Percentiles rank a stretch among this genome's conserved stretches.
These are phyloP conservation scores for Narthecium ossifragum DNA, from an alignment of 106 monocot species.

Conservation along the genomic window DNA sequence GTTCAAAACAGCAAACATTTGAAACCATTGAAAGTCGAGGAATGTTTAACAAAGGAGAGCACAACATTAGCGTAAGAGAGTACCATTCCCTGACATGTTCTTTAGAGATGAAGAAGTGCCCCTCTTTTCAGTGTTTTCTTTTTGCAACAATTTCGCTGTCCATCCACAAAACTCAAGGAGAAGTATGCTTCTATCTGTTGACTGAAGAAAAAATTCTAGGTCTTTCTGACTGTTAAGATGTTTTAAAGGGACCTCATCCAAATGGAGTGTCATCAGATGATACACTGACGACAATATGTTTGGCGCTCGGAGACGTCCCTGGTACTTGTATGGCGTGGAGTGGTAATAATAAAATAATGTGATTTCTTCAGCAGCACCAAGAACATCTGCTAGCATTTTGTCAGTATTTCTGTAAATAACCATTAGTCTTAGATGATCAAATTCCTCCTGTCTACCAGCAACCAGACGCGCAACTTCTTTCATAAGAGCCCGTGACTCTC, in stretches of 20 bases:
- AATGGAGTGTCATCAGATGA: constrained; percentile 43
- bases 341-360: constrained; percentile 64
- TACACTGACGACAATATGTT: constrained; percentile 63
- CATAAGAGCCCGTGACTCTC: constrained; percentile 81
- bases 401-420: constrained; percentile 78
- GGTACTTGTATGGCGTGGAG: constrained; percentile 54
- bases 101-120: constrained; percentile 8
- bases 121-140: constrained; percentile 20
- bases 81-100: constrained; percentile 36
- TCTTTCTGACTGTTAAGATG: constrained; percentile 46
- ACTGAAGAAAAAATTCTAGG: constrained; percentile 48
- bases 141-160: constrained; percentile 50
- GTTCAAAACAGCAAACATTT: not conserved
- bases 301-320: constrained; percentile 52
- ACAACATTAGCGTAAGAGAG: too few species aligned
- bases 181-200: constrained; percentile 79
- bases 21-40: too few species aligned
- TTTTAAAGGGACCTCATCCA: constrained; percentile 61
- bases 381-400: constrained; percentile 62
- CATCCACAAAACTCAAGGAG: constrained; percentile 95
- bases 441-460: constrained; percentile 27
- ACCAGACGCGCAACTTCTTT: constrained; percentile 37
- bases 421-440: constrained; percentile 55
- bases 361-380: constrained; percentile 64
- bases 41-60: too few species aligned